Conservation (phyloP, 2,329 filamentous ascomycete species). For the Ceratocystis diversiconidia region DNA sequence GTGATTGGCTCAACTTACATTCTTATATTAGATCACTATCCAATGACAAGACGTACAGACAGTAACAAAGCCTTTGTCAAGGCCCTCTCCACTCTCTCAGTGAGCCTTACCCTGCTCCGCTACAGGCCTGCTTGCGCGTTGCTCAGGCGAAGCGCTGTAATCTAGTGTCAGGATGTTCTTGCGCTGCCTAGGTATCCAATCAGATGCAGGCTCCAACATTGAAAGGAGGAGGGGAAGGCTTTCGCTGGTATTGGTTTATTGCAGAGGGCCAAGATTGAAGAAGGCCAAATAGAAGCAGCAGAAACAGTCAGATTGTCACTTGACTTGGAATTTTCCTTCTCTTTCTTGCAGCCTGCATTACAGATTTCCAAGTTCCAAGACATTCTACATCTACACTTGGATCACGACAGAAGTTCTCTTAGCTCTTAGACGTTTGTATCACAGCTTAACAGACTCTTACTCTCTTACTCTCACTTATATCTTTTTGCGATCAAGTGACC, state of each 20-base stretch:
- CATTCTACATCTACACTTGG: background rate
- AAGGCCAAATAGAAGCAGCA: background rate
- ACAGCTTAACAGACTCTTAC: background rate
- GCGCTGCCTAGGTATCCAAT: background rate
- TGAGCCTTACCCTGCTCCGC: too few species aligned
- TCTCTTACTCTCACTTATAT: background rate
- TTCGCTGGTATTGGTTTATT: background rate
- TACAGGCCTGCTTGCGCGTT: too few species aligned
- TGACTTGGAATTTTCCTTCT: background rate
- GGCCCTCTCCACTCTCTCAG: background rate
- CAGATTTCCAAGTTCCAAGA: background rate
- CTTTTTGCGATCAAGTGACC: background rate
- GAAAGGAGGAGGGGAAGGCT: background rate
- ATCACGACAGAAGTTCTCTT: too few species aligned
- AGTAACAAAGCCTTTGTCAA: background rate
- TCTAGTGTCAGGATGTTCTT: background rate
- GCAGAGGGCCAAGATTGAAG: background rate
- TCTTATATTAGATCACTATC: background rate
- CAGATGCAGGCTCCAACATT: background rate
- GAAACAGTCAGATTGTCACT: background rate
- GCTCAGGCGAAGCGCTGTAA: background rate
- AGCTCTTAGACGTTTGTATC: background rate
- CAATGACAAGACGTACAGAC: background rate
- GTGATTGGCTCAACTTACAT: slow-evolving; percentile 2
- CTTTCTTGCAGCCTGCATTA: background rate